Base-by-base conservation (phyloP, 2,329 filamentous ascomycete species). In the Cytospora piceicola region DNA sequence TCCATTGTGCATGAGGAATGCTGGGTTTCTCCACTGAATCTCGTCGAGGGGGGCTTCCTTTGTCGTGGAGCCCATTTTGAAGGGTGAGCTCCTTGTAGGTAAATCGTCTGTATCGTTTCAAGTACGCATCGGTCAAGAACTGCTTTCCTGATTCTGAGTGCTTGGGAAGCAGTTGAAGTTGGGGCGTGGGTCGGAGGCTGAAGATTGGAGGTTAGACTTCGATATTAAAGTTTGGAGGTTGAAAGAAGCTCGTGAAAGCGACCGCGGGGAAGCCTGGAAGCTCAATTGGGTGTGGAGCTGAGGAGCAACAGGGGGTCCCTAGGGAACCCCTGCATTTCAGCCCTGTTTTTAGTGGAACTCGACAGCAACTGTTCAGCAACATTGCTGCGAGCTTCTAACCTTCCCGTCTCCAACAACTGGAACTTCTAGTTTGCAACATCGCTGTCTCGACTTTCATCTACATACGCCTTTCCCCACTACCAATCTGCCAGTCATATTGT, bases 1-100 rank as follows among this genome's bases (percentile, higher is more conserved):
- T 68, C 81, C 82, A 79, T 86, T 83, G 55, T 77, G 74, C 58
- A 80, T 78, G 55, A 82, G 78, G 53, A 80, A 77, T 58, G 76
- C 76, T 24, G 85, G 85, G 46, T 83, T 81, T 67, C 81, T 82
- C 87, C 88, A 90, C 80, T 88, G 85, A 67, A 89, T 88, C 79
- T 90, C 88, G 75, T 90, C 88, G 67, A 89, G 80, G 8, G 84
- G 82, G 2, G 82, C 80, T 0, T 85, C 83, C 71, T 80, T 79
- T 20, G 60, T 58, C 15, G 80, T 76, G 53, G 78, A 75, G 29
- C 76, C 74, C 81, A 84, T 85, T 61, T 59, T 72, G 61, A 58
- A 49, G 65, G 51, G 67, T 22, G 52, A 46, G 20, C 6, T n/a
- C 29, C 42, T 39, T 11, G 30, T 12, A 29, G 27, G n/a, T n/a